phyloP scores from a whole-genome alignment of 2,329 filamentous ascomycete genomes.

The Anisogramma anomala region DNA sequence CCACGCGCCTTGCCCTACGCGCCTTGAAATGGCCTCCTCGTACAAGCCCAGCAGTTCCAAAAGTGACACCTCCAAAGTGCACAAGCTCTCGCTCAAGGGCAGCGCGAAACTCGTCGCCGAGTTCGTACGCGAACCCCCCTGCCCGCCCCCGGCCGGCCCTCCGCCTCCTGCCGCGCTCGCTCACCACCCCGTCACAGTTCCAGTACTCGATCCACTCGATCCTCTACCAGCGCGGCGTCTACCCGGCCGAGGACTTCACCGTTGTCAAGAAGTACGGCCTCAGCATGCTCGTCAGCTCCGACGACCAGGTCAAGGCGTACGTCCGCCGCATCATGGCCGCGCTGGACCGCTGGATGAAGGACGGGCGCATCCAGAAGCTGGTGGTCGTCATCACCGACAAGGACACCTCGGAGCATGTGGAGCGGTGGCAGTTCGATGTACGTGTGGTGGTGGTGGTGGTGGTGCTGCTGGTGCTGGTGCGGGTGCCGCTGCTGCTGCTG shows the following conservation, averaged over 20 bases:
- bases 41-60: constrained; percentile 23
- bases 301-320: constrained; percentile 97
- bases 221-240: constrained; percentile 70
- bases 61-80: constrained; percentile 73
- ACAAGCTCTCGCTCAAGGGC: constrained; percentile 86
- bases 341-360: constrained; percentile 94
- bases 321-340: constrained; percentile 98
- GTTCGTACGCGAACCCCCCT: constrained; percentile 54
- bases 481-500: not conserved
- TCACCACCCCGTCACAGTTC: constrained; percentile 42
- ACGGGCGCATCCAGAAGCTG: constrained; percentile 92
- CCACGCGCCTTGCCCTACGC: no score
- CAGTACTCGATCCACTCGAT: constrained; percentile 98
- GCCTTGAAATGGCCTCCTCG: constrained; percentile 13
- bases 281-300: constrained; percentile 90
- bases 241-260: constrained; percentile 94
- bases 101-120: constrained; percentile 80
- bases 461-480: not conserved
- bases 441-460: not conserved
- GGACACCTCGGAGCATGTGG: constrained; percentile 90
- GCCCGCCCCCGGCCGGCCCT: no score
- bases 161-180: constrained; percentile 14
- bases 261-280: constrained; percentile 99
- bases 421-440: constrained; percentile 97
- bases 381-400: constrained; percentile 96